Evolutionary conservation across 306 rosid species (phyloP).

Genomic region (Begonia peltatifolia): DNA sequence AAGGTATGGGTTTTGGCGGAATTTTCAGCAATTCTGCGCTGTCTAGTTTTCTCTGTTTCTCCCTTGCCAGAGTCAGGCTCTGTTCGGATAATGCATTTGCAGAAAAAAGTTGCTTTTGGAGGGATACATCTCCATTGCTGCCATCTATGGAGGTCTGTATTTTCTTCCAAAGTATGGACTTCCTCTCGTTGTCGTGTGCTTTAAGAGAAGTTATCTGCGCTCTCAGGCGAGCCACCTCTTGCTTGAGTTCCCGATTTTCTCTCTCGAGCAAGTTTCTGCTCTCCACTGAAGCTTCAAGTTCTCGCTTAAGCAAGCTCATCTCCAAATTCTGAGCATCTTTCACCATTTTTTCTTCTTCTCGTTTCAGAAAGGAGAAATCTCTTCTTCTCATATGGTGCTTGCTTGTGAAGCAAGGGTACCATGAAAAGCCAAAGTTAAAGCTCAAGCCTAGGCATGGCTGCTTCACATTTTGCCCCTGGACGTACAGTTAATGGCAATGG

Average conservation of each 20-base stretch:
- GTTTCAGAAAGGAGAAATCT: conserved; percentile 12
- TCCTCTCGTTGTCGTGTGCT: conserved; percentile 64
- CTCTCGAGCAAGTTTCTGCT: conserved; percentile 40
- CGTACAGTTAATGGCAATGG: background rate
- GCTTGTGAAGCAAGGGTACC: conserved; percentile 45
- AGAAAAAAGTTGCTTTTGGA: conserved; percentile 23
- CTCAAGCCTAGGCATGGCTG: background rate
- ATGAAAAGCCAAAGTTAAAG: conserved; percentile 8
- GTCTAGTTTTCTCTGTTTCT: conserved; percentile 16
- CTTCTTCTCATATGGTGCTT: conserved; percentile 8
- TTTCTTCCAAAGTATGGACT: conserved; percentile 76
- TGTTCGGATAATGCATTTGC: background rate
- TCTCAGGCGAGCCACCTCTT: conserved; percentile 47
- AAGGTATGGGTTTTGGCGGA: background rate
- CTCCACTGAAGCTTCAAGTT: conserved; percentile 36
- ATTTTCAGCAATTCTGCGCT: conserved; percentile 14
- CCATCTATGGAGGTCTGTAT: conserved; percentile 48
- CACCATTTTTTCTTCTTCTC: conserved; percentile 27
- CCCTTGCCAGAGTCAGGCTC: conserved; percentile 22
- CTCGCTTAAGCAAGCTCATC: conserved; percentile 31
- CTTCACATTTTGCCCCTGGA: background rate
- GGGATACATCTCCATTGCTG: conserved; percentile 25
- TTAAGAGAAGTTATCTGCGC: conserved; percentile 51
- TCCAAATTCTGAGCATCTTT: conserved; percentile 32
- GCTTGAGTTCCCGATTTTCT: conserved; percentile 63